phyloP scores from a whole-genome alignment of 352 stramenopile genomes.

The Globisporangium orthogonon region DNA sequence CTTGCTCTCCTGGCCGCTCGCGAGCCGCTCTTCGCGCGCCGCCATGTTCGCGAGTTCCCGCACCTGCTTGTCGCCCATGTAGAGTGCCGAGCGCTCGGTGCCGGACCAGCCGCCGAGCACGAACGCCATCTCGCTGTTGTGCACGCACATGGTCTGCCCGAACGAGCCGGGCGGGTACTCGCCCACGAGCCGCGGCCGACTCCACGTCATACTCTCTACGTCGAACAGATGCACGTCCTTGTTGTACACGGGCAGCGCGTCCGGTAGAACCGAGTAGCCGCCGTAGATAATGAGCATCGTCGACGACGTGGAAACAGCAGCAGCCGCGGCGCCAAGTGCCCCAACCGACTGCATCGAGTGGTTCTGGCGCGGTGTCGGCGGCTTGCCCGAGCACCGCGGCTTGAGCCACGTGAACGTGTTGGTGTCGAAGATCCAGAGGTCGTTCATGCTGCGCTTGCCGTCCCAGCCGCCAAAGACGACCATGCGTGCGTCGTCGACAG shows the following conservation, averaged over 20 bases:
- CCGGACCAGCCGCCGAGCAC: constrained; percentile 71
- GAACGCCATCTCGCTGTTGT: constrained; percentile 44
- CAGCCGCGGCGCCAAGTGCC: not conserved
- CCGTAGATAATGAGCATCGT: constrained; percentile 65
- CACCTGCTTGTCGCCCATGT: constrained; percentile 71
- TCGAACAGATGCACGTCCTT: constrained; percentile 73
- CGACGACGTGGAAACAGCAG: constrained; percentile 13
- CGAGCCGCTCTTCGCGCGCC: constrained; percentile 48
- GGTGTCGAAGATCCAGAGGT: constrained; percentile 72
- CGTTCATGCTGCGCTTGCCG: constrained; percentile 63
- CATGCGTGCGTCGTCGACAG: constrained; percentile 70
- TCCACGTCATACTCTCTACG: constrained; percentile 47
- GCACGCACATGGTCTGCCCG: constrained; percentile 39
- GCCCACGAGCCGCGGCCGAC: constrained; percentile 55
- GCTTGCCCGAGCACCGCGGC: constrained; percentile 53
- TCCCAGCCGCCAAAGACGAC: constrained; percentile 89
- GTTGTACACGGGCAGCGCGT: constrained; percentile 59
- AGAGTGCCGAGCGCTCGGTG: constrained; percentile 66
- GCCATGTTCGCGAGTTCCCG: constrained; percentile 46
- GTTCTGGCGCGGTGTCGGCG: constrained; percentile 65
- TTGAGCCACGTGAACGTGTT: constrained; percentile 67
- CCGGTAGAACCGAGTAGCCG: constrained; percentile 52
- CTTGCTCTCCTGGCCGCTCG: constrained; percentile 30
- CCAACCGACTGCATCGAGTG: constrained; percentile 46
- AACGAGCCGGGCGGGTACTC: constrained; percentile 66